Evolutionary conservation across 2,329 filamentous ascomycete genomes (phyloP).

Genomic region (Neonectria coccinea): DNA sequence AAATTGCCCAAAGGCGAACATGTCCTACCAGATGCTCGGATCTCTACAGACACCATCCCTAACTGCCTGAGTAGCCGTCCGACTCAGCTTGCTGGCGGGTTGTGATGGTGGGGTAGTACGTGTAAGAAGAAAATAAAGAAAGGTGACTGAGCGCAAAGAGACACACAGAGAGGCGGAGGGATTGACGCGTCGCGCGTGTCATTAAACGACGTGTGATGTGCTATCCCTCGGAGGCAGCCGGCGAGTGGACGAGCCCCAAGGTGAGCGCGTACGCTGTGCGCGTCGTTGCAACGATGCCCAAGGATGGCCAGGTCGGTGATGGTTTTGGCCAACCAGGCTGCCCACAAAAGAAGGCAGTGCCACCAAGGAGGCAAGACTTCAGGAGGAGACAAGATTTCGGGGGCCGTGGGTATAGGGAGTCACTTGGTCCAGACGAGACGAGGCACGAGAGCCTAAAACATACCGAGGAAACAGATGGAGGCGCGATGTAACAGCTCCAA

Average conservation of each 20-base stretch:
- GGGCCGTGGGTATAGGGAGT: constrained; percentile 15
- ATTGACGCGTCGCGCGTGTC: constrained; percentile 25
- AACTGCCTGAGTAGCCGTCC: constrained; percentile 14
- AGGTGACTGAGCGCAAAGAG: constrained; percentile 1
- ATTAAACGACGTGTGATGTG: constrained; percentile 31
- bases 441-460: constrained; percentile 30
- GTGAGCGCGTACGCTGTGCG: constrained; percentile 22
- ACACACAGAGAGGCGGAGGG: neutral
- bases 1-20: constrained; percentile 6
- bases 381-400: constrained; percentile 9
- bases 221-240: constrained; percentile 26
- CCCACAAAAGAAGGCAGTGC: constrained; percentile 36
- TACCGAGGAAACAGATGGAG: constrained; percentile 28
- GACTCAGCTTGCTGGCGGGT: constrained; percentile 2
- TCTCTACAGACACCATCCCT: constrained; percentile 16
- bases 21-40: constrained; percentile 24
- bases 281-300: constrained; percentile 22
- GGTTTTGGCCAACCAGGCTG: constrained; percentile 23
- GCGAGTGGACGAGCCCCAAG: constrained; percentile 19
- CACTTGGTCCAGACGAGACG: constrained; percentile 37
- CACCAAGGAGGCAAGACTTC: constrained; percentile 17
- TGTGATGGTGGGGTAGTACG: constrained; percentile 24
- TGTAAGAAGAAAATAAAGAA: constrained; percentile 9
- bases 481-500: constrained; percentile 30
- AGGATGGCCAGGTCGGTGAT: constrained; percentile 20